Conservation (phyloP, 495 filamentous ascomycete species). For the Chaetomidium leptoderma region DNA sequence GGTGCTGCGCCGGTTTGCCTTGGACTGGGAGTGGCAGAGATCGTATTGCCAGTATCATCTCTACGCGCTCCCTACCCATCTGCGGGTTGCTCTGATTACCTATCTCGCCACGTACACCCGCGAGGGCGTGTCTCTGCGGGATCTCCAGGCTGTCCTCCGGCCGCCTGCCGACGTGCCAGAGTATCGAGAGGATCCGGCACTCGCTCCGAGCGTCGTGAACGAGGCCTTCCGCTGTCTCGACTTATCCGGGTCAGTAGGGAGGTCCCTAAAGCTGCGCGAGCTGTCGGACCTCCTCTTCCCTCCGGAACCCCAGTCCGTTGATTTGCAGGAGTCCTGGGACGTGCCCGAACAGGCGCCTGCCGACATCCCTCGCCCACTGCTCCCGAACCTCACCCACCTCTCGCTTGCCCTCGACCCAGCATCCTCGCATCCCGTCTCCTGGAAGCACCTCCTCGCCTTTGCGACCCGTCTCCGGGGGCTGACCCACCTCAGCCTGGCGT, state of each 20-base stretch:
- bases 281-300: conserved; percentile 52
- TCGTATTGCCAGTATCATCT: conserved; percentile 65
- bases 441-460: conserved; percentile 63
- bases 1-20: conserved; percentile 56
- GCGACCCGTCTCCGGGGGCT: conserved; percentile 57
- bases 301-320: conserved; percentile 1
- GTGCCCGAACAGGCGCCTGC: conserved; percentile 22
- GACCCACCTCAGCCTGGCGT: conserved; percentile 72
- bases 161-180: conserved; percentile 32
- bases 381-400: conserved; percentile 52
- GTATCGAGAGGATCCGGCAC: conserved; percentile 29
- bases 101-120: conserved; percentile 54
- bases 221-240: conserved; percentile 59
- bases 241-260: conserved; percentile 56
- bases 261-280: conserved; percentile 55
- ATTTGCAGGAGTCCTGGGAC: conserved; percentile 39
- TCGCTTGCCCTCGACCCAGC: conserved; percentile 48
- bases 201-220: conserved; percentile 36
- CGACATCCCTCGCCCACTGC: conserved; percentile 32
- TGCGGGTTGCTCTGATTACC: conserved; percentile 59
- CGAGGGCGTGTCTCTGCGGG: conserved; percentile 42
- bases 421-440: conserved; percentile 44
- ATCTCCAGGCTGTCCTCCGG: conserved; percentile 38
- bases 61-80: conserved; percentile 54
- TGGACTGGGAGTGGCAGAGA: conserved; percentile 65